These are phyloP conservation scores for Hapsidospora chrysogenum DNA, from an alignment of 495 filamentous ascomycete genomes.

Conservation along the genomic window DNA sequence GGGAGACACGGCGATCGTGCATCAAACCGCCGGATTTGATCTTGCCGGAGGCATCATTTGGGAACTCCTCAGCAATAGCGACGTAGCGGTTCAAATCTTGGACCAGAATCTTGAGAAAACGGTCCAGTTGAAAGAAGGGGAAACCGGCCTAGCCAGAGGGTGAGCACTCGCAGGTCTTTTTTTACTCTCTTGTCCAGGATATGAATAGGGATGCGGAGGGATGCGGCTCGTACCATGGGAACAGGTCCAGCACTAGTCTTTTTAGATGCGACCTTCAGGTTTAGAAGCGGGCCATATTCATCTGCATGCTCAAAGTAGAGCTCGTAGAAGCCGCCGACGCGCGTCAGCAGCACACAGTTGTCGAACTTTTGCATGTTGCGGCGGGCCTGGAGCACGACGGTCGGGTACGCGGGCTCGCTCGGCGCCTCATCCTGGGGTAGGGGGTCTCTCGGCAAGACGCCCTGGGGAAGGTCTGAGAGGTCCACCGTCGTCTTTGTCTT, in stretches of 20 bases:
- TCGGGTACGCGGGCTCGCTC: conserved; percentile 50
- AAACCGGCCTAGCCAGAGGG: conserved; percentile 54
- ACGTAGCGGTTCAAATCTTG: conserved; percentile 81
- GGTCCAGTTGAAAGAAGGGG: conserved; percentile 78
- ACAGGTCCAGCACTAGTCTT: conserved; percentile 58
- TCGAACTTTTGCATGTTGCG: conserved; percentile 82
- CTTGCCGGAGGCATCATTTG: conserved; percentile 46
- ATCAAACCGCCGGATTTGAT: conserved; percentile 55
- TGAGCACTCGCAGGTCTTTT: conserved; percentile 4
- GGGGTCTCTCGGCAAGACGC: conserved; percentile 18
- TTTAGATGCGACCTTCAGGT: conserved; percentile 73
- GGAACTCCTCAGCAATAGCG: conserved; percentile 86
- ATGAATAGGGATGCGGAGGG: background rate
- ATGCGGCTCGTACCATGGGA: conserved; percentile 45
- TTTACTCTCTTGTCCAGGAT: no score
- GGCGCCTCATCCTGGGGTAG: conserved; percentile 21
- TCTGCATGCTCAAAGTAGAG: conserved; percentile 91
- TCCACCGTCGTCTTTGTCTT: conserved; percentile 31
- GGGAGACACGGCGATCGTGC: conserved; percentile 69
- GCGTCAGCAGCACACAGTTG: conserved; percentile 75
- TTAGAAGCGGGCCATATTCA: conserved; percentile 69
- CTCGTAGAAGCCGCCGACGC: conserved; percentile 93
- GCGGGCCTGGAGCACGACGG: conserved; percentile 75
- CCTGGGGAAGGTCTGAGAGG: conserved; percentile 51
- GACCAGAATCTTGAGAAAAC: conserved; percentile 81